Evolutionary conservation across 768 basidiomycete species (phyloP), one percentile per base, ranked within the genome.

Genomic region (Serendipita indica): DNA sequence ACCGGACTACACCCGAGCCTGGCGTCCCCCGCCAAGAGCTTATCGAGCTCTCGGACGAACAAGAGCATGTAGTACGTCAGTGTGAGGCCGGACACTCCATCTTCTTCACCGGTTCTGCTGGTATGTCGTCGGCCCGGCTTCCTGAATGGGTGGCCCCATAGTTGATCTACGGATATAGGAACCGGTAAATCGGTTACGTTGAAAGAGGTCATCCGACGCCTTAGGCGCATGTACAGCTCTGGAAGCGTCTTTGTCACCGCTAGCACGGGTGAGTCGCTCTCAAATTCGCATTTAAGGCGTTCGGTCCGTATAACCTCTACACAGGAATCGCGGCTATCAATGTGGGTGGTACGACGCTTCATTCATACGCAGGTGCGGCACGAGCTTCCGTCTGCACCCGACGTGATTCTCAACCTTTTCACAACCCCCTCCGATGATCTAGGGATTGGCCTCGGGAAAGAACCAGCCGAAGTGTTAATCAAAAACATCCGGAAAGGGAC

Each of bases 71-170:
- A 0, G 63, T 82, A 45, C 66, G 68, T 35, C 70, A 81, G 68
- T 85, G 90, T 4, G 75, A 79, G 43, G 70, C 70, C 7, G 80
- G 82, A 2, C 69, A 77, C 62, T 89, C 73, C 64, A 79, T 90
- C 5, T 91, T 91, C 69, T 91, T 91, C 67, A 90, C 89, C 0
- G 89, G 89, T 1, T 84, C 85, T 16, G 89, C 89, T 57, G 88
- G 87, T 82, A 61, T 54, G 74, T 64, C 12, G 27, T 6, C 3
- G 30, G 10, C 30, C 25, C 56, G 3, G 6, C 18, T 3, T 39
- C 30, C 18, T 20, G n/a, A 12, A 18, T 12, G n/a, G 14, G 46
- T 43, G 37, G 28, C 37, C 56, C 33, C 34, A 10, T 33, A 3
- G 33, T 20, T 39, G 32, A 39, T 54, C 2, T 33, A 52, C 20